Evolutionary conservation across 805 yeast species (phyloP).

Genomic region (Ogataea pilisensis): DNA sequence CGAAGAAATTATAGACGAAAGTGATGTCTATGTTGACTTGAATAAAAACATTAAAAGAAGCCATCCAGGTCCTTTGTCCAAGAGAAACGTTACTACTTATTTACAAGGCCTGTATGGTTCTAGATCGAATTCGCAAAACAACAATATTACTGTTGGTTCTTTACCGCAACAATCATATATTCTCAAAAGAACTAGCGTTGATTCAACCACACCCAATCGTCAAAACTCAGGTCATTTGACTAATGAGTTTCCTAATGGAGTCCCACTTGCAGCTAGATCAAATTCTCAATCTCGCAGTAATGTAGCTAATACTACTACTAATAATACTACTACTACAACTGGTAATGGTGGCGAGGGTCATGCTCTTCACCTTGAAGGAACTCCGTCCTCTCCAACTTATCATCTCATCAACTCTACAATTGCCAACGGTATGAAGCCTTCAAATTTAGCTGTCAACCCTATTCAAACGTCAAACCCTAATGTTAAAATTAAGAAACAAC

Average conservation of each 20-base stretch:
- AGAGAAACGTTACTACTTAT: conserved; percentile 64
- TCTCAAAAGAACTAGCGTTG: conserved; percentile 14
- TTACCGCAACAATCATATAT: conserved; percentile 12
- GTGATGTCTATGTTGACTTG: conserved; percentile 89
- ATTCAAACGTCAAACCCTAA: conserved; percentile 58
- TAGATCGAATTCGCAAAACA: conserved; percentile 8
- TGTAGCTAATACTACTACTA: too few relatives aligned
- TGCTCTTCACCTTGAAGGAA: too few relatives aligned
- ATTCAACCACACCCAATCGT: conserved; percentile 8
- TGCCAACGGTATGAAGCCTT: conserved; percentile 44
- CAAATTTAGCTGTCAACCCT: conserved; percentile 69
- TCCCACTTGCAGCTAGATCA: not conserved
- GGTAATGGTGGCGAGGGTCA: too few relatives aligned
- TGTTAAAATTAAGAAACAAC: conserved; percentile 64
- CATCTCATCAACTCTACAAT: conserved; percentile 21
- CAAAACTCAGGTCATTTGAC: not conserved
- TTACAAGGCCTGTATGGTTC: conserved; percentile 53
- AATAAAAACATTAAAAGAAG: conserved; percentile 79
- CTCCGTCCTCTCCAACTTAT: not conserved
- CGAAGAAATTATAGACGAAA: conserved; percentile 95
- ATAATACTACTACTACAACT: too few relatives aligned
- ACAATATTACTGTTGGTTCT: conserved; percentile 2
- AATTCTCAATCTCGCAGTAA: too few relatives aligned
- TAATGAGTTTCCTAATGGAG: not conserved
- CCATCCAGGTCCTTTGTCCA: conserved; percentile 71